Conservation (phyloP, 495 filamentous ascomycete genomes). For the Penicillium daleae region DNA sequence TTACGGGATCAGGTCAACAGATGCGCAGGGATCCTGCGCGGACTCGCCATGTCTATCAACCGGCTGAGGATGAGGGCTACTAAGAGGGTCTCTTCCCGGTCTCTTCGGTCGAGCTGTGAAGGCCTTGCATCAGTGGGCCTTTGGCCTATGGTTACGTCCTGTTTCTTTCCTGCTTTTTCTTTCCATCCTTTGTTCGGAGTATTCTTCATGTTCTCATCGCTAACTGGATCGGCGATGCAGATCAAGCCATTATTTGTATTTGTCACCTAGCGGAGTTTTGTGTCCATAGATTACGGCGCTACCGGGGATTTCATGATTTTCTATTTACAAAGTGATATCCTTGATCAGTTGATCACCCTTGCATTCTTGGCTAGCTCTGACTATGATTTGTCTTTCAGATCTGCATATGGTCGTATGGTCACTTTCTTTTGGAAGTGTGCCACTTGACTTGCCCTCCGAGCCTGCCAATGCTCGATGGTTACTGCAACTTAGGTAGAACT, state of each 20-base stretch:
- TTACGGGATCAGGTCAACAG: slow-evolving; percentile 89
- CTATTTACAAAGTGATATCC: slow-evolving; percentile 5
- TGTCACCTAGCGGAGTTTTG: slow-evolving; percentile 15
- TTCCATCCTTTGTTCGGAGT: slow-evolving; percentile 20
- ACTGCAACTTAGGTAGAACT: too few species aligned
- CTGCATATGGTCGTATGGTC: neutral
- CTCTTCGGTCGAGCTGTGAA: neutral
- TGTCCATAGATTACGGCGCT: slow-evolving; percentile 21
- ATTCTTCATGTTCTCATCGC: slow-evolving; percentile 32
- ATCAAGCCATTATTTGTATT: slow-evolving; percentile 23
- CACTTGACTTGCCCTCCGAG: neutral
- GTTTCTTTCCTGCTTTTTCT: slow-evolving; percentile 20
- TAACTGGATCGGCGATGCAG: slow-evolving; percentile 42
- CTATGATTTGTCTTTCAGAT: neutral
- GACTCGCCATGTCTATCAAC: slow-evolving; percentile 84
- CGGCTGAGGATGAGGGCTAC: slow-evolving; percentile 71
- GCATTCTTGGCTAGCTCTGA: slow-evolving; percentile 5
- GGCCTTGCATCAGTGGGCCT: slow-evolving; percentile 6
- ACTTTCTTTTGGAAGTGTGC: neutral
- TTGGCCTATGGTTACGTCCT: slow-evolving; percentile 16
- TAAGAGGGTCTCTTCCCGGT: slow-evolving; percentile 16
- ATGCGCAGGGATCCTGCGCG: slow-evolving; percentile 91
- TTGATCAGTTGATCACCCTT: neutral
- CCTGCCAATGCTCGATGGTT: neutral
- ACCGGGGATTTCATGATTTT: slow-evolving; percentile 9